Evolutionary conservation across 306 rosid species (phyloP), one percentile per base, ranked within the genome.

Genomic region (Dalbergia cochinchinensis): DNA sequence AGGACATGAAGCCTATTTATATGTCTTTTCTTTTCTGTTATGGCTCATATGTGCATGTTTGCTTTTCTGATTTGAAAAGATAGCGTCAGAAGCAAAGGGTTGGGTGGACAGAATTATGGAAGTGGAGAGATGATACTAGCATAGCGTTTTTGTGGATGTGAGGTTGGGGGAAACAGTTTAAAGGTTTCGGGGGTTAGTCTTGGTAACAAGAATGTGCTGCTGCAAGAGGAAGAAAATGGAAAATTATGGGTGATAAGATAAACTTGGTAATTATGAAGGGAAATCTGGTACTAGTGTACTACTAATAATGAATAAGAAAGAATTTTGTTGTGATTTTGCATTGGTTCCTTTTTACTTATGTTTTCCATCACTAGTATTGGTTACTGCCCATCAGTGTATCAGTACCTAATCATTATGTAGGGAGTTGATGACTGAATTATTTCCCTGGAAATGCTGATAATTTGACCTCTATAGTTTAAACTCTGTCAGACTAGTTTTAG

Each of bases 1-100:
- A 6, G 22, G 26, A 19, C 39, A 37, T 13, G 69, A 22, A 42
- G 68, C 39, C 55, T 44, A 8, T 59, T 6, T 26, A 39, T 65
- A 15, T 45, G 4, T 44, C 42, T 26, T 74, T 74, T 26, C 6
- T 33, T 75, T 74, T 74, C 42, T 47, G 13, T n/a, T 74, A 26
- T 74, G 59, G 20, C 20, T 15, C 58, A 13, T 74, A 4, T 63
- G 63, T 76, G 71, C 10, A 1, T 34, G 71, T 47, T 51, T 33
- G 3, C 47, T 44, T 41, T 74, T 44, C 16, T 59, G 22, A 44
- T 47, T 47, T 12, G 15, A 47, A 47, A 47, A 47, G 35, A 8
- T 59, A 0, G 6, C 0, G 20, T 20, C 15, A 22, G 14, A 59
- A 22, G 65, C 35, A 8, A 22, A 59, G 11, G 37, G 65, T 5